A percentile compares a stretch with the other conserved stretches of the same genome.
Conservation (phyloP, 257 asterid species). For the Striga asiatica region DNA sequence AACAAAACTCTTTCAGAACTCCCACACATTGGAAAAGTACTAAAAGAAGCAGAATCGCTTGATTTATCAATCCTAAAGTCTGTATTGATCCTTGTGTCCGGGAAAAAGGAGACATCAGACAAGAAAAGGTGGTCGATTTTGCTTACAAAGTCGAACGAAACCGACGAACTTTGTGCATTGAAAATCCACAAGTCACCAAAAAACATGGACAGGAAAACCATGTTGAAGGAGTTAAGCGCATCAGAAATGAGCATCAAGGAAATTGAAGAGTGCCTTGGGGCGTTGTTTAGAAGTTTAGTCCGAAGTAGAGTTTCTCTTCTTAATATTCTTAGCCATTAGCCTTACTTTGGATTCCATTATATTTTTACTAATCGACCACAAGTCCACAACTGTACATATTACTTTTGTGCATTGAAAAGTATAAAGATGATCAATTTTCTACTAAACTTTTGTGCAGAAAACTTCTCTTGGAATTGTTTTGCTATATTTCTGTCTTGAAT, state of each 20-base stretch:
- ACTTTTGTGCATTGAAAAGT: no score
- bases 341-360: background rate
- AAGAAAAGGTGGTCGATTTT: slow-evolving; percentile 20
- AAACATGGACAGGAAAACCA: slow-evolving; percentile 6
- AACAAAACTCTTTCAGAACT: background rate
- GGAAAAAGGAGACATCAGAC: slow-evolving; percentile 11
- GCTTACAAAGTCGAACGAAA: slow-evolving; percentile 19
- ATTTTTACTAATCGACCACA: background rate
- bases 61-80: slow-evolving; percentile 10
- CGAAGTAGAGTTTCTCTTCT: slow-evolving; percentile 22
- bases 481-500: no score
- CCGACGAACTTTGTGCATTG: background rate
- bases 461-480: no score
- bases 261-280: slow-evolving; percentile 18
- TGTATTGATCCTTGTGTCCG: slow-evolving; percentile 3
- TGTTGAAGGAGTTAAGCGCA: slow-evolving; percentile 15
- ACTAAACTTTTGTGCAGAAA: no score
- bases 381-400: no score
- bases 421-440: no score
- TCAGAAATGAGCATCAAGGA: slow-evolving; percentile 15
- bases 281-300: slow-evolving; percentile 15
- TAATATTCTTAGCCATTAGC: slow-evolving; percentile 24
- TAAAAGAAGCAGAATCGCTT: slow-evolving; percentile 20
- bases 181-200: background rate
- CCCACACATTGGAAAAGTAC: background rate